These are phyloP conservation scores for Coccomyxa sp. DNA, from an alignment of 139 green algal species.

Conservation along the genomic window DNA sequence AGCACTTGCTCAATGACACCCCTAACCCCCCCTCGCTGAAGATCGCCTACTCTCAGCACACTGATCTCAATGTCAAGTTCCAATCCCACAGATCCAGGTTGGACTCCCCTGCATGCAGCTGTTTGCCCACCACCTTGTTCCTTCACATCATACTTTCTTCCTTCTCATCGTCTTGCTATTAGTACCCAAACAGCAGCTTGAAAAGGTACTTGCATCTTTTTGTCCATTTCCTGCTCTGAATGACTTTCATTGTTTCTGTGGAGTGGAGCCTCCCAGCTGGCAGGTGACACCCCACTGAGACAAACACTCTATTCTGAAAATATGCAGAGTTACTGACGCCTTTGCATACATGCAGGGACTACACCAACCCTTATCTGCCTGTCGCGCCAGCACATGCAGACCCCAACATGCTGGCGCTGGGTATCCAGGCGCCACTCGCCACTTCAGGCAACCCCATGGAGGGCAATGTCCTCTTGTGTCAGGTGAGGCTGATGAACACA, in stretches of 20 bases:
- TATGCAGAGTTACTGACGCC: no score
- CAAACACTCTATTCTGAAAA: no score
- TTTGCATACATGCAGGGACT: conserved; percentile 43
- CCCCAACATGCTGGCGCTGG: conserved; percentile 21
- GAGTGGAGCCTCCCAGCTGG: neutral
- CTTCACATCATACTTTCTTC: neutral
- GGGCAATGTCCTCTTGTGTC: conserved; percentile 32
- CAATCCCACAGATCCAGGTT: conserved; percentile 55
- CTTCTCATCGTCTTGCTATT: neutral
- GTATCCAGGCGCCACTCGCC: neutral
- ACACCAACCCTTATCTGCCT: conserved; percentile 53
- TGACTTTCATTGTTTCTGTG: neutral
- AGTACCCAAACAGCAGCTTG: neutral
- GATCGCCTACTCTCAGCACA: conserved; percentile 53
- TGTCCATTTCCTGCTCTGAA: neutral
- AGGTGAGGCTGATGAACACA: conserved; percentile 13
- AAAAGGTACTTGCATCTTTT: neutral
- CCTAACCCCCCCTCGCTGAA: conserved; percentile 41
- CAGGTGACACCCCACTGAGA: no score
- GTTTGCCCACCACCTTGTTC: no score
- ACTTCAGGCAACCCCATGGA: conserved; percentile 16
- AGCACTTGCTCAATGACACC: conserved; percentile 35
- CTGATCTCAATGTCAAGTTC: conserved; percentile 56
- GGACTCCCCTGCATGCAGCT: neutral
- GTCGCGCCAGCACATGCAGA: conserved; percentile 27